Base-by-base conservation (phyloP, 2,329 filamentous ascomycete species). In the Microsporum audouinii region DNA sequence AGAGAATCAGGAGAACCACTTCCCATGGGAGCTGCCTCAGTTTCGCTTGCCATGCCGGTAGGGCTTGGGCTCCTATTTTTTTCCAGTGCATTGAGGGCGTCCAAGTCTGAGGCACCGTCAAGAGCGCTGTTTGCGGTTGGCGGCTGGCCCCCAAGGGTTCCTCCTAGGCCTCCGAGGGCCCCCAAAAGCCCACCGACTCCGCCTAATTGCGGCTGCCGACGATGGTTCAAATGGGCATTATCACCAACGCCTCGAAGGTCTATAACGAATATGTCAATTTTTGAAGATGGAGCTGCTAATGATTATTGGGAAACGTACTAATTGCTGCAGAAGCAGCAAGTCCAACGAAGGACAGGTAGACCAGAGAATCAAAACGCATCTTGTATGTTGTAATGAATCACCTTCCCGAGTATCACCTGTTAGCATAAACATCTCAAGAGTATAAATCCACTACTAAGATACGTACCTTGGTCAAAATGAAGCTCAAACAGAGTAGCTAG, bases 321-420 rank as follows among this genome's bases (percentile, higher is more conserved):
- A 63, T 63, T 27, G 62, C 60, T 5, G 33, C 60, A 3, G 62
- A 61, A 2, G 62, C 56, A 17, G 47, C 62, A 27, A 63, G 41
- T 23, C 59, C 57, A 29, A 38, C 29, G 36, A 41, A 63, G 39
- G 58, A 43, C 41, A 59, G 17, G 27, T 6, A 47, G 27, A 59
- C n/a, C n/a, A 47, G 27, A 47, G 57, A 3, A 45, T 45, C 10
- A 58, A 58, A 27, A 59, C 57, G 57, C 38, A 59, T 59, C 31
- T 12, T 57, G 55, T 17, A 6, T 17, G 14, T 53, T n/a, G n/a
- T 27, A n/a, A 53, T 5, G 55, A n/a, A 33, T 14, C 7, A 10
- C 33, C 17, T 38, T 57, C 23, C 39, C 12, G 3, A 14, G n/a
- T 27, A 12, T 57, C 8, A 38, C n/a, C 1, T 31, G 23, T 57